Percentiles rank a stretch among this genome's conserved stretches.
Evolutionary conservation across 768 basidiomycete species (phyloP).

Genomic region (Pholiota conissans): DNA sequence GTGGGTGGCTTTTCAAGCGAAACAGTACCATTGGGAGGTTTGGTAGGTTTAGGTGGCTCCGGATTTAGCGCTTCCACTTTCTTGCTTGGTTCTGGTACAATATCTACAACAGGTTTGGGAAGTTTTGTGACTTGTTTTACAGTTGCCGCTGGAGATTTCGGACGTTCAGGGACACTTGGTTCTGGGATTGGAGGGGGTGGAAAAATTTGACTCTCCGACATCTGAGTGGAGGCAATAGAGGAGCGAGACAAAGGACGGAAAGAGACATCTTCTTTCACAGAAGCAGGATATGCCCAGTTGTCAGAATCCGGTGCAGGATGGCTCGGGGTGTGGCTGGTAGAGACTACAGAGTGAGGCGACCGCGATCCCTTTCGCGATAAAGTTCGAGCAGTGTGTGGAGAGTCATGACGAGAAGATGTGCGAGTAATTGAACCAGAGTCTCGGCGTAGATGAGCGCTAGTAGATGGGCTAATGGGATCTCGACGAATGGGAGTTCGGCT

Average conservation of each 20-base stretch:
- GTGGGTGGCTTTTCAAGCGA: not conserved
- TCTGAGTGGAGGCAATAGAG: constrained; percentile 54
- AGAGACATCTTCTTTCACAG: constrained; percentile 13
- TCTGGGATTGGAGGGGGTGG: constrained; percentile 13
- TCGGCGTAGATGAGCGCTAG: constrained; percentile 21
- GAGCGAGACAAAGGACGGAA: constrained; percentile 51
- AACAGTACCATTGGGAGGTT: not conserved
- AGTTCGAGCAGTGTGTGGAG: constrained; percentile 22
- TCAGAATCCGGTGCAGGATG: constrained; percentile 10
- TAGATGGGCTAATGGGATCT: constrained; percentile 26
- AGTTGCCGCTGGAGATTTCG: not conserved
- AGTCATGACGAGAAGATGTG: constrained; percentile 26
- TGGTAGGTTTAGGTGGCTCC: not conserved
- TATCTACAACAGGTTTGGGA: not conserved
- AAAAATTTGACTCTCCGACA: constrained; percentile 37
- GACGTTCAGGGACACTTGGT: not conserved
- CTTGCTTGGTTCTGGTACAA: not conserved
- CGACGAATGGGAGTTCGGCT: constrained; percentile 28
- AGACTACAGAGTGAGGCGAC: constrained; percentile 28
- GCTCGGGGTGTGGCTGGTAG: constrained; percentile 18
- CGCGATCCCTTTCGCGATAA: constrained; percentile 27
- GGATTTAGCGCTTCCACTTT: not conserved
- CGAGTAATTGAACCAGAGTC: constrained; percentile 25
- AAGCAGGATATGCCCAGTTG: constrained; percentile 19
- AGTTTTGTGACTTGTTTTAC: constrained; percentile 2